Base-by-base conservation (phyloP, 257 asterid species). In the Jaltomata sinuosa region DNA sequence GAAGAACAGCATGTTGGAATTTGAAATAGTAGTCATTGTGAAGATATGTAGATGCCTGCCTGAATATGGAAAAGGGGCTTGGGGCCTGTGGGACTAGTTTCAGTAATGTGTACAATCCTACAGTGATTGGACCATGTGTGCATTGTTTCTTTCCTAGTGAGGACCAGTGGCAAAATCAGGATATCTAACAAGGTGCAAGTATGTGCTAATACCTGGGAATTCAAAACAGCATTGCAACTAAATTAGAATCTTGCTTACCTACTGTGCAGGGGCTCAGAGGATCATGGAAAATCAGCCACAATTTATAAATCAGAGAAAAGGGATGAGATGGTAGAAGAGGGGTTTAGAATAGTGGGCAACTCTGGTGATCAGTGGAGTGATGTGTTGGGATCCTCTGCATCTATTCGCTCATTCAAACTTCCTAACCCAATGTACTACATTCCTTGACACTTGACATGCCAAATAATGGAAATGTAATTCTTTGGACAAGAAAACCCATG, bases 291-390 rank as follows among this genome's bases (percentile, higher is more conserved):
- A 87, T 85, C 86, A 52, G 95, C 98, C 49, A 88, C 87, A 14
- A n/a, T 32, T n/a, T 93, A 78, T 87, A 95, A 95, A 78, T 92
- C 93, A 5, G 94, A 92, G 85, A 93, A 91, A 88, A 89, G 97
- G 89, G 83, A 74, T 9, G 93, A 89, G 86, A 80, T 95, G 84
- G 89, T 88, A 19, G 84, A 88, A 69, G 89, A 92, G 71, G 98
- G 98, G 16, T 93, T 91, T 36, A 84, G 91, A 27, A 90, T 95
- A 36, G 72, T 79, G 38, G 97, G 98, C 12, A 95, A 92, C 84
- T 91, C 93, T 0, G 98, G 98, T 40, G 98, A 95, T 57, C 98
- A 95, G 52, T 95, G 98, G 98, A 95, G 97, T 83, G 98, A 95
- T 88, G 83, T 93, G 71, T 53, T 91, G 64, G 97, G 97, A 18